phyloP scores from a whole-genome alignment of 108 stramenopile genomes.

The Seminavis robusta region DNA sequence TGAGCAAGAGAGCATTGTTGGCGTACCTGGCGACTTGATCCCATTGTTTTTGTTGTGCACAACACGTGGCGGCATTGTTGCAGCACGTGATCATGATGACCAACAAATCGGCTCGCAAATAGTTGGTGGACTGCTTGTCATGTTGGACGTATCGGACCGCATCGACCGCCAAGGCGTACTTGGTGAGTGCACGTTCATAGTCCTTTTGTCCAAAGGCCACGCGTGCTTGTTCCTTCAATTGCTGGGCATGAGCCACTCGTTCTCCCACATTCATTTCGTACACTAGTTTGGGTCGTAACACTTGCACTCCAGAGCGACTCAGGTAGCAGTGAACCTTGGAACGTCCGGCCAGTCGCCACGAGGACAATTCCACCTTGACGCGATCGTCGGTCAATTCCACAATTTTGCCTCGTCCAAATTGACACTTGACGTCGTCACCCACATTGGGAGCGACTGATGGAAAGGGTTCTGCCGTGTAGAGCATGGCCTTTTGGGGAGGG shows the following conservation, averaged over 20 bases:
- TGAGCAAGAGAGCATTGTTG: constrained; percentile 57
- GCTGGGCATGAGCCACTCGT: constrained; percentile 48
- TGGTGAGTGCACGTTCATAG: constrained; percentile 42
- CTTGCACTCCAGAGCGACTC: constrained; percentile 26
- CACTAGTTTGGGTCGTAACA: constrained; percentile 45
- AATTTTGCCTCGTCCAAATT: constrained; percentile 60
- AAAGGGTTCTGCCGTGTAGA: constrained; percentile 52
- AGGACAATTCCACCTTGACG: constrained; percentile 44
- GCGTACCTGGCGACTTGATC: constrained; percentile 51
- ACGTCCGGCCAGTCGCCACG: constrained; percentile 63
- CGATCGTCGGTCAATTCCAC: constrained; percentile 9
- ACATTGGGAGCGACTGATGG: constrained; percentile 52
- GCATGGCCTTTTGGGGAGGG: constrained; percentile 19
- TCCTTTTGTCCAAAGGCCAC: constrained; percentile 41
- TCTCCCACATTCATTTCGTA: constrained; percentile 69
- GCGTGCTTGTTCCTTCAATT: constrained; percentile 48
- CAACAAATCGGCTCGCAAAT: constrained; percentile 70
- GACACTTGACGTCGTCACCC: constrained; percentile 63
- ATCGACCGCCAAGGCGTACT: constrained; percentile 64
- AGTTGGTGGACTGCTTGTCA: constrained; percentile 50
- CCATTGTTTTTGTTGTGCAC: constrained; percentile 44
- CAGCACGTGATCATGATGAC: constrained; percentile 72
- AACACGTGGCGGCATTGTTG: constrained; percentile 84
- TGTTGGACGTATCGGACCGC: constrained; percentile 79
- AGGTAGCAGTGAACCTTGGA: constrained; percentile 63